These are phyloP conservation scores for Penicillium turbatum DNA, from an alignment of 495 filamentous ascomycete species.

Conservation along the genomic window DNA sequence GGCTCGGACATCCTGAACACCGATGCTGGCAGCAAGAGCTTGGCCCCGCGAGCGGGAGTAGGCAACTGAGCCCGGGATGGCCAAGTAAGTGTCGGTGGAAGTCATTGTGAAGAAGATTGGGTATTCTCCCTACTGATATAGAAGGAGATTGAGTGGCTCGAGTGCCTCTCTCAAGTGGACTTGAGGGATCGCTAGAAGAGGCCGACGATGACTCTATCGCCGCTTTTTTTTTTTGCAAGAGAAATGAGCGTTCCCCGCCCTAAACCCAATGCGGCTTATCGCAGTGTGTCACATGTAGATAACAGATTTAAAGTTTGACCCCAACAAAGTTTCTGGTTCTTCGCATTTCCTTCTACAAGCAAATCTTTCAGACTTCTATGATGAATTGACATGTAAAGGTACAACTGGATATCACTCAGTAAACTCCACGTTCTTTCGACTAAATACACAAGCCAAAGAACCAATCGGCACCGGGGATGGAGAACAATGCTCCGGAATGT, in stretches of 20 bases:
- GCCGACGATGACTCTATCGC: slow-evolving; percentile 26
- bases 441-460: not conserved
- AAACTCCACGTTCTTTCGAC: too few relatives aligned
- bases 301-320: not conserved
- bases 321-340: not conserved
- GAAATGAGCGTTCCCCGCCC: slow-evolving; percentile 28
- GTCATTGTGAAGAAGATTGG: slow-evolving; percentile 29
- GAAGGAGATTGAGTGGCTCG: slow-evolving; percentile 25
- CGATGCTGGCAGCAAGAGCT: slow-evolving; percentile 48
- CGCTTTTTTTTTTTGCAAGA: slow-evolving; percentile 15
- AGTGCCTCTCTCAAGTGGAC: slow-evolving; percentile 30
- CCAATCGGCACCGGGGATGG: not conserved
- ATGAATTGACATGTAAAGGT: too few relatives aligned
- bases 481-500: not conserved
- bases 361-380: slow-evolving; percentile 32
- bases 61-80: slow-evolving; percentile 50
- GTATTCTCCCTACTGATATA: slow-evolving; percentile 15
- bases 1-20: slow-evolving; percentile 53
- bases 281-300: slow-evolving; percentile 21
- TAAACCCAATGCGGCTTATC: slow-evolving; percentile 29
- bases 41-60: slow-evolving; percentile 52
- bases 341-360: slow-evolving; percentile 38
- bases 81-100: slow-evolving; percentile 38
- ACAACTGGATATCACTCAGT: too few relatives aligned
- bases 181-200: slow-evolving; percentile 23